phyloP scores from a whole-genome alignment of 78 protist species.

The Reticulomyxa filosa region DNA sequence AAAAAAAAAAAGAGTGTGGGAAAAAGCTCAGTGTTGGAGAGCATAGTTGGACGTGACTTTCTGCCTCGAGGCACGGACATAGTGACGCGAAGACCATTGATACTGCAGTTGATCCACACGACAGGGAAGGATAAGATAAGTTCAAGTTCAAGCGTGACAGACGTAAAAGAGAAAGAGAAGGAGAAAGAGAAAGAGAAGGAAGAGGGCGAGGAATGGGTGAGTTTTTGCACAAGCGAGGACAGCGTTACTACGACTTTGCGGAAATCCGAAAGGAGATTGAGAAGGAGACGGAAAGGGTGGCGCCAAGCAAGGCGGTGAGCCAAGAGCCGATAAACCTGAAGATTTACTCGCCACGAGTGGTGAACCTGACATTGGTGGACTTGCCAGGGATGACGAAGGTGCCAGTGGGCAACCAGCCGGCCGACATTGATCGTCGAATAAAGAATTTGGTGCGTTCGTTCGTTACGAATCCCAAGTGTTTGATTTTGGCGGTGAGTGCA shows the following conservation, averaged over 20 bases:
- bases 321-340: slow-evolving; percentile 55
- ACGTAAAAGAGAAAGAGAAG: slow-evolving; percentile 45
- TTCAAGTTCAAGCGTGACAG: slow-evolving; percentile 50
- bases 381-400: slow-evolving; percentile 85
- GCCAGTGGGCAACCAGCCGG: slow-evolving; percentile 25
- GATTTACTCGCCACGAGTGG: slow-evolving; percentile 61
- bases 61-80: slow-evolving; percentile 58
- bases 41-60: slow-evolving; percentile 63
- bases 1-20: slow-evolving; percentile 83
- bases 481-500: slow-evolving; percentile 24
- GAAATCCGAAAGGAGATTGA: slow-evolving; percentile 14
- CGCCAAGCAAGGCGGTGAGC: slow-evolving; percentile 61
- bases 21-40: slow-evolving; percentile 78
- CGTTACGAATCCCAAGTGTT: neutral
- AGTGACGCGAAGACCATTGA: slow-evolving; percentile 85
- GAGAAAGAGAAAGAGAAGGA: neutral
- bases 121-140: slow-evolving; percentile 10
- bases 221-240: neutral
- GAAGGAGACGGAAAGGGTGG: slow-evolving; percentile 45
- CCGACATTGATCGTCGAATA: slow-evolving; percentile 20
- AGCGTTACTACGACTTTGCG: neutral
- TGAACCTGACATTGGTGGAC: slow-evolving; percentile 85
- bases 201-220: neutral
- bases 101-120: slow-evolving; percentile 72
- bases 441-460: slow-evolving; percentile 7